A percentile compares a stretch with the other conserved stretches of the same genome.
Conservation (phyloP, 139 green algal genomes). For the Micractinium sp. region DNA sequence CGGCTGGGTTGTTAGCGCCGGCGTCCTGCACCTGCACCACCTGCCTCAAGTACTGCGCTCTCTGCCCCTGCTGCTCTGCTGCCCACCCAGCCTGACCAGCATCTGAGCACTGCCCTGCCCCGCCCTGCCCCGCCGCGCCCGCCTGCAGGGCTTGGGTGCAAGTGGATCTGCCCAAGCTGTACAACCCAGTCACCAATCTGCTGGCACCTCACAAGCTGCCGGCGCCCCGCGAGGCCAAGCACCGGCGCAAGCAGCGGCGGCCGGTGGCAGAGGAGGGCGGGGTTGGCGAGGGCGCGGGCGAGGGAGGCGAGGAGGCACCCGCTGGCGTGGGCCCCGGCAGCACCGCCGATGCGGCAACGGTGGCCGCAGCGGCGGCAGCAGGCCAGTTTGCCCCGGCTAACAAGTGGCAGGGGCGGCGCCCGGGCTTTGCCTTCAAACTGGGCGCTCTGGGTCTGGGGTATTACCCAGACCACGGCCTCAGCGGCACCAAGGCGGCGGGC, state of each 20-base stretch:
- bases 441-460: conserved; percentile 80
- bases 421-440: conserved; percentile 78
- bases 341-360: conserved; percentile 12
- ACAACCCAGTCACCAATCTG: conserved; percentile 94
- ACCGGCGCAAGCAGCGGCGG: conserved; percentile 18
- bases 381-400: conserved; percentile 52
- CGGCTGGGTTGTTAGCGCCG: too few species aligned
- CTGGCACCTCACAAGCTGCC: conserved; percentile 57
- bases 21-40: not conserved
- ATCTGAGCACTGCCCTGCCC: not conserved
- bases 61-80: not conserved
- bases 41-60: not conserved
- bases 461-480: conserved; percentile 72
- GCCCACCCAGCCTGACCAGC: not conserved
- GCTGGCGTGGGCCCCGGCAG: not conserved
- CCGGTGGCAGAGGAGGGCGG: not conserved
- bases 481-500: conserved; percentile 16
- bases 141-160: conserved; percentile 81
- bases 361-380: not conserved
- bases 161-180: conserved; percentile 92
- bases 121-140: not conserved
- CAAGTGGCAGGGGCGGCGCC: conserved; percentile 62
- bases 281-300: not conserved
- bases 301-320: not conserved
- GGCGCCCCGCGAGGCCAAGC: conserved; percentile 40